These are phyloP conservation scores for Theobroma cacao DNA, from an alignment of 345 rosid species.

Conservation along the genomic window DNA sequence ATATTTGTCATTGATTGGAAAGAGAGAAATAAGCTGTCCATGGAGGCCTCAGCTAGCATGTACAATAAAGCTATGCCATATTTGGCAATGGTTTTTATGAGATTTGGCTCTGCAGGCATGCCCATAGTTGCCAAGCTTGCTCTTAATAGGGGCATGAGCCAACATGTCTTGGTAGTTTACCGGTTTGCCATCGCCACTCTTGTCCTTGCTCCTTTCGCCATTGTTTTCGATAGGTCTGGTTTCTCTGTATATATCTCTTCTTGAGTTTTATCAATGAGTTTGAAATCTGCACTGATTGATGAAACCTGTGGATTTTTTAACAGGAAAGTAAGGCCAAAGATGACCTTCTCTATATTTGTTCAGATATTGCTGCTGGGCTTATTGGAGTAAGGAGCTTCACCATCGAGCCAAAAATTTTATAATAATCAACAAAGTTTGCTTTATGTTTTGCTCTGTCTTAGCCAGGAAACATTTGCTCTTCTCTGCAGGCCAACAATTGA, in stretches of 20 bases:
- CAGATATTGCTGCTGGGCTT: constrained; percentile 38
- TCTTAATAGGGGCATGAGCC: constrained; percentile 42
- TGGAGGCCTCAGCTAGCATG: background rate
- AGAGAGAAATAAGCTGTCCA: background rate
- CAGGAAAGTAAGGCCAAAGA: constrained; percentile 84
- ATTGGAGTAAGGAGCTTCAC: constrained; percentile 13
- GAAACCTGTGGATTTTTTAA: background rate
- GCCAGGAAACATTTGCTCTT: background rate
- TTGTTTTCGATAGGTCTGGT: constrained; percentile 59
- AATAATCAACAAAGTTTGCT: background rate
- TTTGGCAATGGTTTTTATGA: constrained; percentile 35
- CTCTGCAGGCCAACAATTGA: constrained; percentile 55
- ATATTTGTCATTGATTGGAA: background rate
- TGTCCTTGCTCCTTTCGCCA: constrained; percentile 70
- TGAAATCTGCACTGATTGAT: background rate
- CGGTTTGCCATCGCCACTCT: constrained; percentile 60
- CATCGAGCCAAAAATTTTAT: background rate
- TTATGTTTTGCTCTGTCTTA: background rate
- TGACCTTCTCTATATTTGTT: constrained; percentile 57
- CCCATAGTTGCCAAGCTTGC: constrained; percentile 44
- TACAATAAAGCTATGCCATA: constrained; percentile 33
- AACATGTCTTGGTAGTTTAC: constrained; percentile 62
- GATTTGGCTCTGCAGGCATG: constrained; percentile 36
- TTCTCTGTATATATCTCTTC: background rate
- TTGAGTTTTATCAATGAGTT: background rate